phyloP scores from a whole-genome alignment of 1,139 yeast genomes.

The Sugiyamaella xylanicola region DNA sequence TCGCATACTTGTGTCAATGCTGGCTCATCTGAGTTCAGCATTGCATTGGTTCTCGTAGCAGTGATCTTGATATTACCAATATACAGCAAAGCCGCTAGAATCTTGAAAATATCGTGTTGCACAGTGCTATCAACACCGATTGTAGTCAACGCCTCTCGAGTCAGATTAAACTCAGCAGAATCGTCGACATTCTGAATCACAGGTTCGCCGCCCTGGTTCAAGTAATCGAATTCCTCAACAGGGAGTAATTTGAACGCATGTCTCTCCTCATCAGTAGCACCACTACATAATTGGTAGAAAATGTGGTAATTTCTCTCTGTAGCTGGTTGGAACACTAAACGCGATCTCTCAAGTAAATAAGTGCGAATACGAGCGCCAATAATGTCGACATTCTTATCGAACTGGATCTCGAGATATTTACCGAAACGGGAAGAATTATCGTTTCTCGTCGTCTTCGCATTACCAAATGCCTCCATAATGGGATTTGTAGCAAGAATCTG shows the following conservation, averaged over 20 bases:
- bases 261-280: constrained; percentile 65
- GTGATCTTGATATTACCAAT: constrained; percentile 90
- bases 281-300: constrained; percentile 86
- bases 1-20: constrained; percentile 81
- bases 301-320: constrained; percentile 93
- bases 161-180: constrained; percentile 68
- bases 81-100: constrained; percentile 87
- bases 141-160: constrained; percentile 72
- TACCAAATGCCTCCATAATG: constrained; percentile 98
- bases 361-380: constrained; percentile 95
- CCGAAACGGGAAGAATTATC: constrained; percentile 98
- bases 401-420: constrained; percentile 88
- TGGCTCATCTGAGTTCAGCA: constrained; percentile 83
- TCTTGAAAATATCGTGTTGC: constrained; percentile 71
- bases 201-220: constrained; percentile 88
- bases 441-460: constrained; percentile 95
- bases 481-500: constrained; percentile 97
- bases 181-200: constrained; percentile 81
- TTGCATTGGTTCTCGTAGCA: constrained; percentile 84
- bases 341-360: constrained; percentile 86
- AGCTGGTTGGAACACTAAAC: constrained; percentile 89
- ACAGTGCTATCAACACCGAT: constrained; percentile 68
- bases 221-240: constrained; percentile 73
- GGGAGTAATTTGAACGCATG: constrained; percentile 55
- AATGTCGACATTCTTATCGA: constrained; percentile 71